Base-by-base conservation (phyloP, 116 monocot genomes). In the Cymodocea nodosa region DNA sequence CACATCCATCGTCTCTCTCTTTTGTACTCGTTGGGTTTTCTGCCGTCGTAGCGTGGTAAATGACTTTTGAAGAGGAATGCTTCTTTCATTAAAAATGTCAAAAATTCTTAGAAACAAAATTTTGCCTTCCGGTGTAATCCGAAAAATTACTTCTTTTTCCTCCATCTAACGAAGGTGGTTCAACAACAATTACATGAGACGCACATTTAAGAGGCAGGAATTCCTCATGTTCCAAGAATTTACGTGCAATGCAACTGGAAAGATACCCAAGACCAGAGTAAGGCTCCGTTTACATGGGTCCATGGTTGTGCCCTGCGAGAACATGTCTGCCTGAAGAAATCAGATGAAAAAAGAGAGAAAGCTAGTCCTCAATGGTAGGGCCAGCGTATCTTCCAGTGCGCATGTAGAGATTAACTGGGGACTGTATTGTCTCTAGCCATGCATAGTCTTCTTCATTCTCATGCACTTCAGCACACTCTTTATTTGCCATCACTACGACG, bases 391-490 rank as follows among this genome's bases (percentile, higher is more conserved):
- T 74, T 56, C 93, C 89, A 12, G 84, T 67, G 3, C 82, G 85
- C 79, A 86, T 93, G 69, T 77, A 71, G 49, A 93, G 65, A 80
- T 89, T 50, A 60, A 79, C 86, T 49, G 89, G 89, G 52, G 79
- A 36, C 54, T 77, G 71, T 15, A 80, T 71, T n/a, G 74, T 81
- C 53, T 86, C 86, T 59, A 93, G 74, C 93, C 93, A 93, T 54
- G 80, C 89, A 74, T 82, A 78, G n/a, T 86, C 78, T 35, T 89
- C 80, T 64, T 85, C 83, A n/a, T 56, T 71, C 48, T 84, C 84
- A 49, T 68, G 44, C 23, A 44, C 35, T 17, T 17, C 52, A 54
- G 23, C 55, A 52, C 56, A 63, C 16, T 70, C 60, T 18, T 18
- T 56, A 71, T 59, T 36, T 74, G 75, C 83, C 83, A 80, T 19